phyloP scores from a whole-genome alignment of 2,329 filamentous ascomycete species.

The Whalleya microplaca region DNA sequence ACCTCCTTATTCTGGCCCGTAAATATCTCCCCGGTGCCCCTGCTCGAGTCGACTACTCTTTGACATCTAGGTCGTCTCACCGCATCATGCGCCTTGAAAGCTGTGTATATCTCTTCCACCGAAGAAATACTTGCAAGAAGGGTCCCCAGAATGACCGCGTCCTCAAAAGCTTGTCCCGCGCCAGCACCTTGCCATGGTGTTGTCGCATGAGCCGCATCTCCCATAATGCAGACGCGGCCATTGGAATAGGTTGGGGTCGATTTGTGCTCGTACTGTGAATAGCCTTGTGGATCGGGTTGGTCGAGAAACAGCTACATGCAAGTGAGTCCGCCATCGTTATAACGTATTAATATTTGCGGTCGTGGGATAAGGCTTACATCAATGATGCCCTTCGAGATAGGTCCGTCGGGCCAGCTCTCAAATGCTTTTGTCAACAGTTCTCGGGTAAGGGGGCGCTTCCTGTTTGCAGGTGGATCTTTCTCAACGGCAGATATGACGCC shows the following conservation, averaged over 20 bases:
- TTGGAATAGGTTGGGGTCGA: conserved; percentile 15
- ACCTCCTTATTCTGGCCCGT: conserved; percentile 1
- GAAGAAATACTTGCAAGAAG: conserved; percentile 6
- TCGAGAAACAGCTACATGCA: conserved; percentile 14
- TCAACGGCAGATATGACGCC: conserved; percentile 25
- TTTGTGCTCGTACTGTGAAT: conserved; percentile 26
- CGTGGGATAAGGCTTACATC: conserved; percentile 22
- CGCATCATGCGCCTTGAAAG: conserved; percentile 14
- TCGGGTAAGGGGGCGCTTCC: conserved; percentile 10
- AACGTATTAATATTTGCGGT: no score
- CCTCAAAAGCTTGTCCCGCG: conserved; percentile 20
- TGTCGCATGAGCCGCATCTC: conserved; percentile 24
- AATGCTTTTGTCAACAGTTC: conserved; percentile 5
- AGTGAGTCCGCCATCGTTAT: no score
- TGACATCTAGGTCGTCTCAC: conserved; percentile 17
- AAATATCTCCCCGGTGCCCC: conserved; percentile 20
- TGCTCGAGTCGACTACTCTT: conserved; percentile 19
- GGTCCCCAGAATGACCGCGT: conserved; percentile 17
- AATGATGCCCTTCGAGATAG: conserved; percentile 23
- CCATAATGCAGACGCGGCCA: conserved; percentile 15
- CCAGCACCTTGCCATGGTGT: conserved; percentile 25
- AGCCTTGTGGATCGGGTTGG: conserved; percentile 4
- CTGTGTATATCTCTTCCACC: background rate
- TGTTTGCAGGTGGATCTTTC: conserved; percentile 1
- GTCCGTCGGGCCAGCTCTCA: conserved; percentile 14